These are phyloP conservation scores for Capronia epimyces DNA, from an alignment of 2,329 filamentous ascomycete genomes.

Conservation along the genomic window DNA sequence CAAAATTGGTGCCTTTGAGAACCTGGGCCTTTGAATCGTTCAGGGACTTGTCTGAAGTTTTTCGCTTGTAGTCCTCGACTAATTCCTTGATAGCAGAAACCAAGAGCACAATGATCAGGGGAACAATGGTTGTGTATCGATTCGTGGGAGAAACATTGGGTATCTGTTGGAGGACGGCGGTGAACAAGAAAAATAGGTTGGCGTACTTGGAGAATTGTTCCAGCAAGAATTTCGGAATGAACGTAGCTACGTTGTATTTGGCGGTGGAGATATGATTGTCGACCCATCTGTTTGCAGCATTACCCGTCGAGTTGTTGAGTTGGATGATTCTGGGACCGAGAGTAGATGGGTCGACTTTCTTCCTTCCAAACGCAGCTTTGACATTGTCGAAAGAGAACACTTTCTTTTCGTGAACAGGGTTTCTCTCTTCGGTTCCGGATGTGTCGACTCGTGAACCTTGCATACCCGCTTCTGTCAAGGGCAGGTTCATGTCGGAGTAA, in stretches of 20 bases:
- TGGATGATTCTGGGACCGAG: constrained; percentile 88
- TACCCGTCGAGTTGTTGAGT: constrained; percentile 92
- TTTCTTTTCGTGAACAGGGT: constrained; percentile 47
- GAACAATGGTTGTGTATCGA: constrained; percentile 90
- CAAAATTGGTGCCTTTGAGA: constrained; percentile 74
- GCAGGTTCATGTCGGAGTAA: constrained; percentile 98
- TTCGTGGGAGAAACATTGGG: constrained; percentile 93
- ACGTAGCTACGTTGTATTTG: constrained; percentile 92
- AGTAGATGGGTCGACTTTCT: constrained; percentile 81
- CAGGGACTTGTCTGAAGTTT: constrained; percentile 75
- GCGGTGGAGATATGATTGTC: constrained; percentile 97
- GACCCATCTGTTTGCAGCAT: constrained; percentile 80
- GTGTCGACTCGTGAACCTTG: constrained; percentile 46
- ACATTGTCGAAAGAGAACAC: constrained; percentile 69
- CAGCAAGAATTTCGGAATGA: constrained; percentile 92
- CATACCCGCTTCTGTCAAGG: constrained; percentile 71
- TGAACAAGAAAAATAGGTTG: constrained; percentile 99
- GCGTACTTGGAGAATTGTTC: constrained; percentile 99
- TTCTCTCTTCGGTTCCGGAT: constrained; percentile 39
- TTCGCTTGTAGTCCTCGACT: constrained; percentile 87
- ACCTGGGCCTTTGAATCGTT: constrained; percentile 84
- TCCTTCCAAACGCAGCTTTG: constrained; percentile 84
- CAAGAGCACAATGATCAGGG: constrained; percentile 79
- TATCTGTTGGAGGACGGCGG: constrained; percentile 88
- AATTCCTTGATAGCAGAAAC: constrained; percentile 96